Evolutionary conservation across 768 basidiomycete genomes (phyloP).

Genomic region (Suillus decipiens): DNA sequence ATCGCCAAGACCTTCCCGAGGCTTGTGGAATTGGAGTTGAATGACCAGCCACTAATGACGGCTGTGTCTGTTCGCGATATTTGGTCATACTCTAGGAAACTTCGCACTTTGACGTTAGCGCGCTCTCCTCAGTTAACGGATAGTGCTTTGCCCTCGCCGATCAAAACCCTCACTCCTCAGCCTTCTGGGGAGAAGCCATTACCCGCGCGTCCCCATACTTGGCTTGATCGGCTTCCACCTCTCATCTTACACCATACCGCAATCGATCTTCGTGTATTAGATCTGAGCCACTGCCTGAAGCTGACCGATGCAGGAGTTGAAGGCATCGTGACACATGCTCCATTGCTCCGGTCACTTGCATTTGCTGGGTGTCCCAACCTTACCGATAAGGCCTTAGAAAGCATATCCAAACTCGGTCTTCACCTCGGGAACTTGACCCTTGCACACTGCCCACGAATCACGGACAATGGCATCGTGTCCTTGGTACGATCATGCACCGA

Average conservation of each 20-base stretch:
- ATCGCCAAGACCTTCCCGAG: conserved; percentile 75
- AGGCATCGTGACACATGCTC: conserved; percentile 75
- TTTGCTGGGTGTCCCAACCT: conserved; percentile 77
- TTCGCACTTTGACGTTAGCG: conserved; percentile 75
- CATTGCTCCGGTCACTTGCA: conserved; percentile 72
- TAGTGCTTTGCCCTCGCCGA: conserved; percentile 67
- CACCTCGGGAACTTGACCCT: conserved; percentile 80
- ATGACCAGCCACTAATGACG: conserved; percentile 66
- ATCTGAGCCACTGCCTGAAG: conserved; percentile 68
- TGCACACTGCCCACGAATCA: conserved; percentile 78
- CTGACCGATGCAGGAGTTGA: conserved; percentile 77
- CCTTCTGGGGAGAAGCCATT: conserved; percentile 44
- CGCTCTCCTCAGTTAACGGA: conserved; percentile 80
- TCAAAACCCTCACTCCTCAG: conserved; percentile 32
- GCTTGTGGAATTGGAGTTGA: conserved; percentile 82
- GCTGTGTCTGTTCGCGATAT: conserved; percentile 73
- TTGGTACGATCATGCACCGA: conserved; percentile 71
- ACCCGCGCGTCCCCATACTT: conserved; percentile 56
- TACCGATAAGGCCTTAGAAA: conserved; percentile 70
- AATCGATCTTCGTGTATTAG: conserved; percentile 76
- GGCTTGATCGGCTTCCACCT: conserved; percentile 63
- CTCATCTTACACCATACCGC: conserved; percentile 64
- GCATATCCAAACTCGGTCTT: conserved; percentile 70
- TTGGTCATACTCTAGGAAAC: conserved; percentile 77
- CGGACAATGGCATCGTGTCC: conserved; percentile 70